Evolutionary conservation across 768 basidiomycete species (phyloP).

Genomic region (Macrolepiota albuminosa): DNA sequence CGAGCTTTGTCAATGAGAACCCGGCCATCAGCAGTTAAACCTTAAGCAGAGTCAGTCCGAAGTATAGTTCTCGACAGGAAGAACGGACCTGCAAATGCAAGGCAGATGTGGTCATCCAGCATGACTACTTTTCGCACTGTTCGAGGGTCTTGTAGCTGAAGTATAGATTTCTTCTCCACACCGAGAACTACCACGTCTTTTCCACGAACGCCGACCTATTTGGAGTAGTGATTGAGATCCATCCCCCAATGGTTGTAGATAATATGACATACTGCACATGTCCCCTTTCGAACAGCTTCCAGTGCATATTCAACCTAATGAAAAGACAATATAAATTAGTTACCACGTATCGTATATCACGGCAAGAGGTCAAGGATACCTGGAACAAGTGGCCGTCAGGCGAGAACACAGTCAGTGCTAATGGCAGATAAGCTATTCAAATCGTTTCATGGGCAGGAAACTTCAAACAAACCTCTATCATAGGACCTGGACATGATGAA

Average conservation of each 20-base stretch:
- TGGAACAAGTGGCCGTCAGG: conserved; percentile 99
- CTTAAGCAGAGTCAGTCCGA: conserved; percentile 35
- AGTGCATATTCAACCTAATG: conserved; percentile 93
- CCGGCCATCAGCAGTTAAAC: conserved; percentile 95
- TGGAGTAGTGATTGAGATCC: neutral
- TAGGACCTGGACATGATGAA: conserved; percentile 86
- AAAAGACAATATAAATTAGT: conserved; percentile 17
- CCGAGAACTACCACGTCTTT: conserved; percentile 93
- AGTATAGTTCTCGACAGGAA: neutral
- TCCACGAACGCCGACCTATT: conserved; percentile 91
- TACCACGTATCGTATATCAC: conserved; percentile 10
- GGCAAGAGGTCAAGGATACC: conserved; percentile 35
- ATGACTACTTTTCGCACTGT: conserved; percentile 98
- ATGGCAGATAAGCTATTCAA: neutral
- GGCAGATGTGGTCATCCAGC: conserved; percentile 95
- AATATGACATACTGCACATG: conserved; percentile 73
- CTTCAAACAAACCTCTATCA: conserved; percentile 73
- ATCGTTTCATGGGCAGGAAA: neutral
- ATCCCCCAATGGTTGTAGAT: conserved; percentile 4
- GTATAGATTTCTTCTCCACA: conserved; percentile 97
- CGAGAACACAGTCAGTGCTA: conserved; percentile 96
- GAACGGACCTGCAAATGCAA: conserved; percentile 90
- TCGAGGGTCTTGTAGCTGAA: conserved; percentile 96
- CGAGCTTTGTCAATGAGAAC: conserved; percentile 98
- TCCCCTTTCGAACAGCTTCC: conserved; percentile 97